These are phyloP conservation scores for Fusarium pseudocircinatum DNA, from an alignment of 2,329 filamentous ascomycete genomes.

Conservation along the genomic window DNA sequence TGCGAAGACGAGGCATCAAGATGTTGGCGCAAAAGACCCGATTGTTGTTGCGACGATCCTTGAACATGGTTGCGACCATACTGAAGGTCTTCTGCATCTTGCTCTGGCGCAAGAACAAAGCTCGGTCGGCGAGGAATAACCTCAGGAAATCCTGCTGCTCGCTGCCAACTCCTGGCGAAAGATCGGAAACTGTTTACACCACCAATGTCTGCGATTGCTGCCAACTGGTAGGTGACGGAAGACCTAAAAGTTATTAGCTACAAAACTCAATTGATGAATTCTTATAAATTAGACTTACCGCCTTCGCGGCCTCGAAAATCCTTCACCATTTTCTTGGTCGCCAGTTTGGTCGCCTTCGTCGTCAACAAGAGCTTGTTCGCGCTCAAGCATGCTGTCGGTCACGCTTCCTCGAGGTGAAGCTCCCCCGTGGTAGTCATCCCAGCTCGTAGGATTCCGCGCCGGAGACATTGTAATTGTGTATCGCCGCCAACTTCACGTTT, in stretches of 20 bases:
- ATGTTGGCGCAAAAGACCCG: slow-evolving; percentile 63
- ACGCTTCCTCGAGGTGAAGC: slow-evolving; percentile 55
- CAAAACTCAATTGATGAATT: background rate
- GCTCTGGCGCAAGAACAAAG: slow-evolving; percentile 72
- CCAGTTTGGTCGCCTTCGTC: slow-evolving; percentile 50
- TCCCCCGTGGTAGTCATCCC: slow-evolving; percentile 59
- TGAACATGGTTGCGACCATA: slow-evolving; percentile 56
- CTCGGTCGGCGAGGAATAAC: slow-evolving; percentile 83
- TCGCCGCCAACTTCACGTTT: slow-evolving; percentile 12
- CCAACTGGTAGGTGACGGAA: slow-evolving; percentile 67
- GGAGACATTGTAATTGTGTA: slow-evolving; percentile 41
- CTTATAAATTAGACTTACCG: slow-evolving; percentile 33
- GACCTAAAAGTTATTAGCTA: slow-evolving; percentile 53
- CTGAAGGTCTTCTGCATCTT: slow-evolving; percentile 47
- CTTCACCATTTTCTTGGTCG: slow-evolving; percentile 40
- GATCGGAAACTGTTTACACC: slow-evolving; percentile 95
- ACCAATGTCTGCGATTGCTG: slow-evolving; percentile 75
- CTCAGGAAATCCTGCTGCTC: slow-evolving; percentile 87
- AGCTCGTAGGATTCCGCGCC: slow-evolving; percentile 53
- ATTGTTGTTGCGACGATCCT: slow-evolving; percentile 45
- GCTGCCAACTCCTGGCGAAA: slow-evolving; percentile 91
- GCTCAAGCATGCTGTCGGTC: slow-evolving; percentile 54
- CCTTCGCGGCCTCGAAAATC: slow-evolving; percentile 46
- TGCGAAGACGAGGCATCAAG: slow-evolving; percentile 52
- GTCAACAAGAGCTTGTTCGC: slow-evolving; percentile 58